Base-by-base conservation (phyloP, 345 rosid species). In the Citrus glauca region DNA sequence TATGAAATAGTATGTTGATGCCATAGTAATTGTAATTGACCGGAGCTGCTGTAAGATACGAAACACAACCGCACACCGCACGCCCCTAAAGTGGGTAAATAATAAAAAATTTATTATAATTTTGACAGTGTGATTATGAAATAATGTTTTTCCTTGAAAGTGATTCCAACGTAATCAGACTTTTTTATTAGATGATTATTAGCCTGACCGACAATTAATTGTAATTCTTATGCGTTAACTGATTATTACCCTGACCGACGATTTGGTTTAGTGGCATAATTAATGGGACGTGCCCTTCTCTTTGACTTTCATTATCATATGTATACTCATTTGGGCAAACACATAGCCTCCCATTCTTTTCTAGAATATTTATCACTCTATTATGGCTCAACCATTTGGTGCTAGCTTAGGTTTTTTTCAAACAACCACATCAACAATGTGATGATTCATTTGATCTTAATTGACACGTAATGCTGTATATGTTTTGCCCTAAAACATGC, bases 101-200 rank as follows among this genome's bases (percentile, higher is more conserved):
- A 33, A 5, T 33, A 33, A 33, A 33, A 33, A 33, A 0, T 0
- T 33, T 33, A 33, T 33, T 33, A 4, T 33, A 33, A 5, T 33
- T 33, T 33, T 5, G 0, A 33, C 0, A 0, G 0, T 5, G 0
- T 33, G 0, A 5, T 5, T 33, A 33, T 33, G 0, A 33, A 33
- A 33, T 0, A 33, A 33, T 33, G 1, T 33, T 33, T 5, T 5
- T 33, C 4, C 0, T 33, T 4, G 5, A 33, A 5, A 33, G 0
- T 1, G 1, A 33, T 33, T 4, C 0, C 0, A 33, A 33, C 0
- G 0, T 33, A 33, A 33, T 0, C 4, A 0, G 0, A 32, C 0
- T 0, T 32, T 3, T 32, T 0, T 32, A 0, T 32, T 32, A 32
- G 4, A 32, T 32, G 0, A 32, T 32, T 32, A 32, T 32, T 35